Evolutionary conservation across 139 green algal species (phyloP), one percentile per base, ranked within the genome.

Genomic region (Chlamydomonas eustigma): DNA sequence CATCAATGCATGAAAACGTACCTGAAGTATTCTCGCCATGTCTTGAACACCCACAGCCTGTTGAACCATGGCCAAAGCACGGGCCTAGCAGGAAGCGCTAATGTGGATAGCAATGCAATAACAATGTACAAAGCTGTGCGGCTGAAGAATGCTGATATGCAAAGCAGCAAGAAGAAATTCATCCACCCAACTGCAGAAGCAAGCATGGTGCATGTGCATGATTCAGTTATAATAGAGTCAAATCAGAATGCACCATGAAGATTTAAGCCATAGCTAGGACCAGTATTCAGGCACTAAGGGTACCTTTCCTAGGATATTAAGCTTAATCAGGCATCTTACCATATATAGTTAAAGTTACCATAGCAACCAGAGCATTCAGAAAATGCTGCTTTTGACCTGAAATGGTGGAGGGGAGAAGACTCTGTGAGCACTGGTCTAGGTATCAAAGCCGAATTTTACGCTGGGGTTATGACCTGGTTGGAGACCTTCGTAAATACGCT

Each of bases 1-100:
- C 22, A 18, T 18, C 50, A 63, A 24, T 63, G 50, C 50, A 63
- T 50, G 24, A 31, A 81, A 37, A 34, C 64, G 78, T 78, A 78
- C 37, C 71, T 69, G 76, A 81, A 85, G 71, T 85, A 85, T 34
- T 85, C 71, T 28, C 81, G 72, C 81, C 81, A 86, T 1, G 76
- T 83, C 37, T 77, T 69, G 68, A 85, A 81, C 3, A 85, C 39
- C 76, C 67, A 82, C 51, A 80, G 64, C 28, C 39, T 50, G 51
- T 75, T 79, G 76, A 81, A 82, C 25, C 63, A 66, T 37, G 71
- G 76, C 76, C 76, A 81, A 18, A 81, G 76, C 31, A 81, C 39
- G 0, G 76, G 75, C 71, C 73, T 77, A 30, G 72, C 52, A 1
- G 71, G 69, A 51, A 84, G 63, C 25, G 64, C 18, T 36, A 81